Base-by-base conservation (phyloP, 139 green algal species). In the Chlamydomonas sphaeroides region DNA sequence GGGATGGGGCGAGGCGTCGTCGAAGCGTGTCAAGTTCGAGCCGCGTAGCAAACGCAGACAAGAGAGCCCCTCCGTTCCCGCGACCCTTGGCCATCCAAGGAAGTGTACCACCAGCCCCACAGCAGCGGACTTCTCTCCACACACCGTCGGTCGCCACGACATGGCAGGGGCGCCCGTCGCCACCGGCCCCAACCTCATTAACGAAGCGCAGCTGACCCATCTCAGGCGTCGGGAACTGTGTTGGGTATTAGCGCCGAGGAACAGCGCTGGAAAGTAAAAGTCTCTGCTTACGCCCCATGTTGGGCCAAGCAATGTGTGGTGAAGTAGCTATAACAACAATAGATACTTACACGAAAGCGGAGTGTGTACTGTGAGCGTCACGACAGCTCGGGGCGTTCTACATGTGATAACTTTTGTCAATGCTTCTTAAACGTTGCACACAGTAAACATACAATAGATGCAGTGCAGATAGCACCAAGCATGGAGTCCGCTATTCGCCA, bases 401-500 rank as follows among this genome's bases (percentile, higher is more conserved):
- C n/a, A n/a, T 51, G 45, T 14, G 45, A 14, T 51, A 51, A 51
- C 14, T 10, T 14, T 51, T 51, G 45, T 63, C 23, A n/a, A n/a
- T n/a, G n/a, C n/a, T n/a, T n/a, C n/a, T n/a, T n/a, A n/a, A n/a
- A n/a, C n/a, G n/a, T n/a, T 63, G 56, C 56, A 63, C 56, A 25
- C 23, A 10, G 14, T 30, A 63, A n/a, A 25, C 30, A 30, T 33
- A n/a, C 15, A 63, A 63, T 25, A 53, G 6, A 72, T 74, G 0
- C 8, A 20, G 8, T 51, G 45, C 45, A 51, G 14, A 8, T 51
- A 51, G 8, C 10, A 51, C 8, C 61, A 7, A 61, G 42, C 33
- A 80, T 80, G 72, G 72, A 80, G 5, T 51, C 57, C 14, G 72
- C 72, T 17, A 39, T 80, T 42, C 57, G 72, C 5, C 72, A 80